phyloP scores from a whole-genome alignment of 2,329 filamentous ascomycete species.

The Botrytis fragariae region DNA sequence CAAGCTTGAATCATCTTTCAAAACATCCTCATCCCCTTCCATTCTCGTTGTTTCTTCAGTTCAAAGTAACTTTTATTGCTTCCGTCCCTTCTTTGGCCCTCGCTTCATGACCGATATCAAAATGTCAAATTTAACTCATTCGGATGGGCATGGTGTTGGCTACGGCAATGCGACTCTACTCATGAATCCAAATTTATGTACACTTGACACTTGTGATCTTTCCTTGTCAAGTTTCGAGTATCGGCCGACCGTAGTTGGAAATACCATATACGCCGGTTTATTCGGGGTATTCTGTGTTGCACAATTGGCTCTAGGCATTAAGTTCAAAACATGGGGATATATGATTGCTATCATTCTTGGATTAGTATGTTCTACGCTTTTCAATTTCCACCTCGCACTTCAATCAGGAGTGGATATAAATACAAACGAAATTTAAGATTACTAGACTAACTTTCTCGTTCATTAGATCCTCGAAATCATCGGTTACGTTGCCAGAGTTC shows the following conservation, averaged over 20 bases:
- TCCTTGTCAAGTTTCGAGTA: constrained; percentile 55
- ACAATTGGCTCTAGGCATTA: constrained; percentile 47
- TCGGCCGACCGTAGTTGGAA: constrained; percentile 54
- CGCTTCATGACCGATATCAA: background rate
- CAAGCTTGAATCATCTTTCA: background rate
- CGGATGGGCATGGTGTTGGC: constrained; percentile 18
- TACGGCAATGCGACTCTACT: constrained; percentile 34
- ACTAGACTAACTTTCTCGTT: background rate
- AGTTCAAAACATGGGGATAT: constrained; percentile 56
- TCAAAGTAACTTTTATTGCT: background rate
- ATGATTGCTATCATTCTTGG: constrained; percentile 50
- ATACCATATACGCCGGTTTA: constrained; percentile 51
- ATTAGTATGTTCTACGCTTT: constrained; percentile 36
- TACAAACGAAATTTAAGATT: background rate
- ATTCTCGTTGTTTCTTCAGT: background rate
- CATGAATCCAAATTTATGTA: constrained; percentile 29
- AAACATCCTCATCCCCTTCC: background rate
- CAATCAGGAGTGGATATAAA: no score
- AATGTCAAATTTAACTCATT: constrained; percentile 29
- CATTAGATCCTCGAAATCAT: constrained; percentile 32
- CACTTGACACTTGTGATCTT: constrained; percentile 47
- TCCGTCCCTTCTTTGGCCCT: background rate
- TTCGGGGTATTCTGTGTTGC: constrained; percentile 48
- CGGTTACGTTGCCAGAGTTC: constrained; percentile 53
- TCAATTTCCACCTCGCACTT: no score